A percentile compares a stretch with the other conserved stretches of the same genome.
phyloP scores from a whole-genome alignment of 139 green algal genomes.

The Tetraselmis striata region DNA sequence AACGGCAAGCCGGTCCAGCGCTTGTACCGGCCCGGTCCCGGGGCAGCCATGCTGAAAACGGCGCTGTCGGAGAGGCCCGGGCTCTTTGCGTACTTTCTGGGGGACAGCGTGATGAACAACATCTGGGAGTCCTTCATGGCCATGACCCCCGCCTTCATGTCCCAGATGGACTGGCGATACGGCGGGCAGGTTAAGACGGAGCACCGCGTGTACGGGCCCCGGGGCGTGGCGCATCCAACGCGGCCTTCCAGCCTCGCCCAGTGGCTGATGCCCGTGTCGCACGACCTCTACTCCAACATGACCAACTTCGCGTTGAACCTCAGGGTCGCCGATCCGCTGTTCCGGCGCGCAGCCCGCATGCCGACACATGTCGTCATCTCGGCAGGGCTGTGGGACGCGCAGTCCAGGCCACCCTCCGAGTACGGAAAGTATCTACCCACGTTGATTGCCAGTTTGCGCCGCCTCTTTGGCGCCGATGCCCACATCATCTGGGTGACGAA shows the following conservation, averaged over 20 bases:
- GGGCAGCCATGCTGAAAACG: neutral
- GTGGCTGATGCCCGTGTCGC: neutral
- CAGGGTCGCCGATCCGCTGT: neutral
- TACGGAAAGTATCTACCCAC: neutral
- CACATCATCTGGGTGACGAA: neutral
- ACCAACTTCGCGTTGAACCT: neutral
- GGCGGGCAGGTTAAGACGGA: neutral
- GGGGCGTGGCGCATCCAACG: neutral
- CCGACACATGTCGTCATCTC: neutral
- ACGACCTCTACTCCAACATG: neutral
- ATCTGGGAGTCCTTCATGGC: neutral
- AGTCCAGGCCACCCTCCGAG: neutral
- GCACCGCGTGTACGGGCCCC: too few relatives aligned
- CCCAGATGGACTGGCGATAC: neutral
- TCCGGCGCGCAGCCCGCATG: neutral
- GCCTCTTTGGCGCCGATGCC: neutral
- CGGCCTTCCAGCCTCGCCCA: neutral
- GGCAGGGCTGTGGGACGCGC: neutral
- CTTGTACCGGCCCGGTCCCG: neutral
- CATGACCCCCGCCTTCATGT: neutral
- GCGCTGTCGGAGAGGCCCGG: neutral
- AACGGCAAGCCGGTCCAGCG: neutral
- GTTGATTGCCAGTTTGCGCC: neutral
- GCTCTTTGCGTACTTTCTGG: neutral
- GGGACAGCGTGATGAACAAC: neutral